phyloP scores from a whole-genome alignment of 345 rosid genomes.

The Melaleuca alternifolia region DNA sequence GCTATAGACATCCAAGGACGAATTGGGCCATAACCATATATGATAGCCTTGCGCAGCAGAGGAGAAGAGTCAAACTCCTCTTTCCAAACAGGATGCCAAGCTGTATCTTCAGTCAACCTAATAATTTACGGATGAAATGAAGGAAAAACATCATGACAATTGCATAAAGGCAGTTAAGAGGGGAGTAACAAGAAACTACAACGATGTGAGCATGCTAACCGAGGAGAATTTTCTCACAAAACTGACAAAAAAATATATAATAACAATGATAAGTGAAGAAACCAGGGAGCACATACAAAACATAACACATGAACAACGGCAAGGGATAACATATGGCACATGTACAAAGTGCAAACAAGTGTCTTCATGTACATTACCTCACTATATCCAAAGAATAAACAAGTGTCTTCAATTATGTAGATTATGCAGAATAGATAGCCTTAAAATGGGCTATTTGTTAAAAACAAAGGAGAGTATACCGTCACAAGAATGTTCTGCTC shows the following conservation, averaged over 20 bases:
- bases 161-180: neutral
- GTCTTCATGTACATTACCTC: neutral
- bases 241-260: neutral
- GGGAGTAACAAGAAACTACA: neutral
- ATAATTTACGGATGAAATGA: neutral
- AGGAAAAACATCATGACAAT: neutral
- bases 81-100: constrained; percentile 82
- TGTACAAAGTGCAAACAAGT: neutral
- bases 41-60: constrained; percentile 54
- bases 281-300: neutral
- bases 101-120: constrained; percentile 86
- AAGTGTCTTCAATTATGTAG: neutral
- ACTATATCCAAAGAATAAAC: neutral
- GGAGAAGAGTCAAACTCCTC: constrained; percentile 67
- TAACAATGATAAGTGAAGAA: neutral
- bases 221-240: neutral
- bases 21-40: constrained; percentile 80
- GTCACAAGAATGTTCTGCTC: neutral
- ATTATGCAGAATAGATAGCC: neutral
- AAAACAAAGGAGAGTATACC: neutral
- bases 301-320: neutral
- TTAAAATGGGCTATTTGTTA: neutral
- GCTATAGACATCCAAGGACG: constrained; percentile 96
- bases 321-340: neutral
- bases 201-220: neutral